Evolutionary conservation across 257 asterid species (phyloP).

Genomic region (Hygrophila difformis): DNA sequence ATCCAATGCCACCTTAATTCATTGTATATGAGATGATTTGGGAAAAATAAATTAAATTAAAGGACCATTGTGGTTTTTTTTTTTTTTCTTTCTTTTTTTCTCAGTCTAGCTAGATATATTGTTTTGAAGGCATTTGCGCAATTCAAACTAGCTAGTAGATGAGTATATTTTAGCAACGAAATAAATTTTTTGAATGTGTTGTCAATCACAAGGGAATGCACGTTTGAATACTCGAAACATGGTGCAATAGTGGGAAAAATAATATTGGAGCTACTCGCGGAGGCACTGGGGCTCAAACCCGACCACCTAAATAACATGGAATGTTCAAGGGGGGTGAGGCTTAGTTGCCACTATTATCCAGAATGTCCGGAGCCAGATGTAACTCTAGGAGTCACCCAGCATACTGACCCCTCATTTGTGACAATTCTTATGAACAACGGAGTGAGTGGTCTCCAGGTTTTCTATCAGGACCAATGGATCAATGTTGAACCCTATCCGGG

Average conservation of each 20-base stretch:
- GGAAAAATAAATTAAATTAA: too few species aligned
- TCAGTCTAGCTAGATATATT: too few species aligned
- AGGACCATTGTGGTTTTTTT: too few species aligned
- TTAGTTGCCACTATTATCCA: conserved; percentile 29
- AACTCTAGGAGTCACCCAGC: conserved; percentile 25
- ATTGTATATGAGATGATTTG: too few species aligned
- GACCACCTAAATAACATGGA: conserved; percentile 21
- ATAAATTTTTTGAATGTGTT: too few species aligned
- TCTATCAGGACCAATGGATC: conserved; percentile 24
- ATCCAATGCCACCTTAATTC: too few species aligned
- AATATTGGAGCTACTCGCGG: conserved; percentile 25
- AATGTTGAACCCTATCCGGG: conserved; percentile 23
- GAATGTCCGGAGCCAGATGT: conserved; percentile 36
- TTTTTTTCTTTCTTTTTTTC: too few species aligned
- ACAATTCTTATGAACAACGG: conserved; percentile 33
- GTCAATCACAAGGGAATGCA: conserved; percentile 24
- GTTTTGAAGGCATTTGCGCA: too few species aligned
- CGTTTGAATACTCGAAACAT: conserved; percentile 18
- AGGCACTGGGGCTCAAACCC: conserved; percentile 29
- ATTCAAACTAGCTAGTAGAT: too few species aligned
- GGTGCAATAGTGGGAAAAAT: conserved; percentile 15
- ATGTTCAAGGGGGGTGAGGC: conserved; percentile 19
- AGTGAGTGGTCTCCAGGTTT: conserved; percentile 24
- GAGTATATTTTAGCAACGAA: too few species aligned
- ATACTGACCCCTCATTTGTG: conserved; percentile 32